These are phyloP conservation scores for Sextonia rubra DNA, from an alignment of 164 flowering plant species.

Conservation along the genomic window DNA sequence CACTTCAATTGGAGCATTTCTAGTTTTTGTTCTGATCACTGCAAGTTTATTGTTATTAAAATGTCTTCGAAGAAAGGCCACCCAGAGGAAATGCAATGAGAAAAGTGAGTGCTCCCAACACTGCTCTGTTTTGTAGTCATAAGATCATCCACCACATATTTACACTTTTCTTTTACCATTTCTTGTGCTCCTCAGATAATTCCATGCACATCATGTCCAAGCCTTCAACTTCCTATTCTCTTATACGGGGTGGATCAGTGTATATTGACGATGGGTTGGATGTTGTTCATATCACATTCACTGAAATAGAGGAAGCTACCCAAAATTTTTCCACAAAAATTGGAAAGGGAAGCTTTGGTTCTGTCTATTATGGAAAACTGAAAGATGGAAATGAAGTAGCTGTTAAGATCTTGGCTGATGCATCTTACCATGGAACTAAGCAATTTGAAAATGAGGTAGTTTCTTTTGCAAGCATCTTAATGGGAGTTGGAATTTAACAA, in stretches of 20 bases:
- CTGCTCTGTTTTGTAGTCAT: not conserved
- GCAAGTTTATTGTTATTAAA: constrained; percentile 40
- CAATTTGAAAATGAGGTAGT: constrained; percentile 88
- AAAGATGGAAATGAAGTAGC: constrained; percentile 90
- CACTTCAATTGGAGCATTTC: constrained; percentile 43
- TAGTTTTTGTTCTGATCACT: constrained; percentile 31
- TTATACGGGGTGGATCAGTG: constrained; percentile 39
- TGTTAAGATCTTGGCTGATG: constrained; percentile 77
- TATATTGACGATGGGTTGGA: constrained; percentile 51
- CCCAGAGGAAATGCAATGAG: constrained; percentile 23
- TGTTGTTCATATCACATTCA: constrained; percentile 45
- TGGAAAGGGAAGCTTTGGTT: constrained; percentile 95
- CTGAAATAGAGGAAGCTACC: constrained; percentile 79
- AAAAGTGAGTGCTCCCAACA: constrained; percentile 36
- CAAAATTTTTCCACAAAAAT: constrained; percentile 55
- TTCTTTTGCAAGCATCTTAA: not conserved
- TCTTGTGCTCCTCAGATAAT: constrained; percentile 32
- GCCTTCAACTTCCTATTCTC: constrained; percentile 38
- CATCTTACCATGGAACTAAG: constrained; percentile 61
- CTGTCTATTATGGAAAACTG: constrained; percentile 88
- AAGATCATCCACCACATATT: not conserved
- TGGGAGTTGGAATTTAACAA: not conserved
- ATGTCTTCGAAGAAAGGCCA: constrained; percentile 27
- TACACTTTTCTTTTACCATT: not conserved
- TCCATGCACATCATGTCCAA: constrained; percentile 35